Percentiles rank a stretch among this genome's conserved stretches.
phyloP scores from a whole-genome alignment of 2,329 filamentous ascomycete species.

The Sclerotinia subarctica region DNA sequence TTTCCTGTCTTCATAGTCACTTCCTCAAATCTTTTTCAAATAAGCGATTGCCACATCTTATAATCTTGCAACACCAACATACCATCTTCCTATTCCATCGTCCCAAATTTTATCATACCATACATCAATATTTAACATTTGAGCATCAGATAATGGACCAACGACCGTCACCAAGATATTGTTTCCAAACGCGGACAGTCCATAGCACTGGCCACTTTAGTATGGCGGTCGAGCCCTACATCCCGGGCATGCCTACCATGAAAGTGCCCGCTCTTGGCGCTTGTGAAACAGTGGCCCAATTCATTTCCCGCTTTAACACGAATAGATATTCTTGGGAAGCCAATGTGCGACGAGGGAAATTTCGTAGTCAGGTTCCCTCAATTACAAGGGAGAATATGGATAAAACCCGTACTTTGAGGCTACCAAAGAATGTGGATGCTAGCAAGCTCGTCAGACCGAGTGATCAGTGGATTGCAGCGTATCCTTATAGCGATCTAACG shows the following conservation, averaged over 20 bases:
- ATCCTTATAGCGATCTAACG: accelerated
- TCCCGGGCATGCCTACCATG: background rate
- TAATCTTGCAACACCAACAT: background rate
- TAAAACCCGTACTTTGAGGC: background rate
- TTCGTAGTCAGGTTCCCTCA: accelerated
- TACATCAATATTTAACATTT: background rate
- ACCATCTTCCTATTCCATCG: background rate
- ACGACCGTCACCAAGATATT: background rate
- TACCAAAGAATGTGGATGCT: background rate
- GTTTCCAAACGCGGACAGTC: background rate
- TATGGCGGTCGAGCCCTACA: background rate
- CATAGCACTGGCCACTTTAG: too few species aligned
- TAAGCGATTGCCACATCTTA: background rate
- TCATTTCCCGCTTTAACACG: accelerated
- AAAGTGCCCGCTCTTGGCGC: accelerated
- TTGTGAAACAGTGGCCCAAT: background rate
- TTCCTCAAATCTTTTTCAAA: background rate
- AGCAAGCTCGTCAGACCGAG: background rate
- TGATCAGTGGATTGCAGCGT: background rate
- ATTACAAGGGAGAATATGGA: background rate
- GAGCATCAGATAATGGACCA: background rate
- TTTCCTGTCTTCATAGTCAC: background rate
- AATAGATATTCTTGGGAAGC: accelerated
- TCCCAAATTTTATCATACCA: background rate
- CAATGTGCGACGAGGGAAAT: background rate